Conservation (phyloP, 2,329 filamentous ascomycete genomes). For the Fusarium odoratissimum region DNA sequence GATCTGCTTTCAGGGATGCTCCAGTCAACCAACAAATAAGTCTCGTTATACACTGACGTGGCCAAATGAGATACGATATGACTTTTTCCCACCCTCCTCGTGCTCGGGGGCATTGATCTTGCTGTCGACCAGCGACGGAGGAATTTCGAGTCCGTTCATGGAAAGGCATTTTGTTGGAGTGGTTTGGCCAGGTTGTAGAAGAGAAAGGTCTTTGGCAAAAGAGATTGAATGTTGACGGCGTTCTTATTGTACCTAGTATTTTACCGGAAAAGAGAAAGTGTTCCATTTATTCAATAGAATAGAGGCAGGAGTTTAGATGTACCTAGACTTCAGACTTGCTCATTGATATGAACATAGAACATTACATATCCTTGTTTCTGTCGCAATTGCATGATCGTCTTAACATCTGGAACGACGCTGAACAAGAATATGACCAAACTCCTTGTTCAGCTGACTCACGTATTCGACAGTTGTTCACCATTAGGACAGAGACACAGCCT, state of each 20-base stretch:
- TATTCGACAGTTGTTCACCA: background rate
- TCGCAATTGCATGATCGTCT: background rate
- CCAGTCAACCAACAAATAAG: background rate
- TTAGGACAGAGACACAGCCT: background rate
- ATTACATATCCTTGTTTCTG: background rate
- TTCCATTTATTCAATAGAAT: background rate
- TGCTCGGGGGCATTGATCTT: background rate
- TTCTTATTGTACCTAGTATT: background rate
- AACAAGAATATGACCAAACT: slow-evolving; percentile 12
- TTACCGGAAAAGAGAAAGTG: background rate
- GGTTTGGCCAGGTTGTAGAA: background rate
- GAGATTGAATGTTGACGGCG: background rate
- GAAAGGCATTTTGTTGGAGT: background rate
- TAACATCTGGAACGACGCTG: background rate
- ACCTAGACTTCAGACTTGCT: background rate
- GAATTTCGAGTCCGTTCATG: background rate
- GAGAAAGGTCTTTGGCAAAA: background rate
- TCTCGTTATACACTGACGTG: background rate
- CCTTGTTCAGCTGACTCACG: slow-evolving; percentile 16
- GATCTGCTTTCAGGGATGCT: background rate
- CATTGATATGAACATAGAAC: slow-evolving; percentile 1
- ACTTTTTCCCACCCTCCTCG: slow-evolving; percentile 4
- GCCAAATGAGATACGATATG: background rate
- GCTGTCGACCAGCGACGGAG: background rate
- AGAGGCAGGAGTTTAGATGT: background rate